Base-by-base conservation (phyloP, 768 basidiomycete genomes). In the Agaricus subrufescens region DNA sequence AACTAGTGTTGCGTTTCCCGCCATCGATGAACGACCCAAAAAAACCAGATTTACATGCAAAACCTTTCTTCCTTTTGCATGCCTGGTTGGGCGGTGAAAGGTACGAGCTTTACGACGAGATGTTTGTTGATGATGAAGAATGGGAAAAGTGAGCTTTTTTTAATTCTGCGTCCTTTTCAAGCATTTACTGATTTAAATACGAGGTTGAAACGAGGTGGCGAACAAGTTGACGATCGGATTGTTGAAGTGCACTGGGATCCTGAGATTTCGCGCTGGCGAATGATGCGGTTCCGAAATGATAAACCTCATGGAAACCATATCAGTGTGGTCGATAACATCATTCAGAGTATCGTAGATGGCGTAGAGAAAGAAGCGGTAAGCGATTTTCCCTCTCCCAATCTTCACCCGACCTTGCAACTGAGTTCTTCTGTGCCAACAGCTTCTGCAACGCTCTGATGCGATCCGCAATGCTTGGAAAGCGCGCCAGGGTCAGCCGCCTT, bases 251-350 rank as follows among this genome's bases (percentile, higher is more conserved):
- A 86, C 60, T 98, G 97, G 96, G 89, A 96, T 62, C 57, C 78
- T 6, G 67, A 61, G n/a, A 63, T 73, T 26, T 78, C 78, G 30
- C 74, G 77, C 46, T 98, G 95, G 94, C 84, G 84, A 56, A 85
- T 94, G 82, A 86, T 98, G 84, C 84, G 97, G 46, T 95, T 96
- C 67, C 73, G 97, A 63, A 86, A 96, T 63, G 97, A 99, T 70
- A 99, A 99, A 69, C 88, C 84, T 3, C 73, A 95, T 60, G 97
- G 94, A 14, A 99, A 99, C 69, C 93, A 91, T 69, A 81, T 79
- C 58, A 80, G 73, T 30, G 84, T 94, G 54, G 93, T 98, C 46
- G 84, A 91, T 55, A 91, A 87, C 60, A 93, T 99, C 63, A 83
- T 98, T 51, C 79, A 86, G 62, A 95, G 88, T 62, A 98, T 99